phyloP scores from a whole-genome alignment of 208 protist genomes.

The Tetramitus jugosus region DNA sequence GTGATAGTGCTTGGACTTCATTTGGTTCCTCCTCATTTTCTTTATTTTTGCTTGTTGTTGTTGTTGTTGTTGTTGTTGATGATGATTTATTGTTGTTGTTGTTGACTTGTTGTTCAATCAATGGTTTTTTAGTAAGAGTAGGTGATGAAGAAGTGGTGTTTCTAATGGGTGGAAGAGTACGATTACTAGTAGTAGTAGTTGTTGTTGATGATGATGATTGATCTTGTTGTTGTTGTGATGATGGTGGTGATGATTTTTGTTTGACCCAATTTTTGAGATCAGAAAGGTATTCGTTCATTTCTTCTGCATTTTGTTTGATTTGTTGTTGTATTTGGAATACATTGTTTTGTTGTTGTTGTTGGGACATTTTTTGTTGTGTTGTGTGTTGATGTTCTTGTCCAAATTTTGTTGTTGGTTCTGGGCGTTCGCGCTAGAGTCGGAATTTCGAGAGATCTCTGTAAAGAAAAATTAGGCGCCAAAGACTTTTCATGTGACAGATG shows the following conservation, averaged over 20 bases:
- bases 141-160: background rate
- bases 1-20: background rate
- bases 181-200: background rate
- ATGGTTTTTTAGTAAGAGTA: background rate
- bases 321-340: constrained; percentile 11
- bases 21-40: background rate
- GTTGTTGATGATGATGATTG: background rate
- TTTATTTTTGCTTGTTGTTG: background rate
- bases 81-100: background rate
- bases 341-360: too few species aligned
- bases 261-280: constrained; percentile 9
- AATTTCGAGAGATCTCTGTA: too few species aligned
- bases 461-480: too few species aligned
- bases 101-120: background rate
- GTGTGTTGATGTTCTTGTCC: too few species aligned
- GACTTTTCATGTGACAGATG: too few species aligned
- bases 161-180: background rate
- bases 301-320: constrained; percentile 11
- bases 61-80: background rate
- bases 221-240: background rate
- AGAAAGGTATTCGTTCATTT: background rate
- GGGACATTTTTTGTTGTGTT: too few species aligned
- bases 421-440: too few species aligned
- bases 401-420: too few species aligned
- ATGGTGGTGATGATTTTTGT: too few species aligned